A percentile compares a stretch with the other conserved stretches of the same genome.
phyloP scores from a whole-genome alignment of 345 rosid genomes.

The Orychophragmus violaceus region DNA sequence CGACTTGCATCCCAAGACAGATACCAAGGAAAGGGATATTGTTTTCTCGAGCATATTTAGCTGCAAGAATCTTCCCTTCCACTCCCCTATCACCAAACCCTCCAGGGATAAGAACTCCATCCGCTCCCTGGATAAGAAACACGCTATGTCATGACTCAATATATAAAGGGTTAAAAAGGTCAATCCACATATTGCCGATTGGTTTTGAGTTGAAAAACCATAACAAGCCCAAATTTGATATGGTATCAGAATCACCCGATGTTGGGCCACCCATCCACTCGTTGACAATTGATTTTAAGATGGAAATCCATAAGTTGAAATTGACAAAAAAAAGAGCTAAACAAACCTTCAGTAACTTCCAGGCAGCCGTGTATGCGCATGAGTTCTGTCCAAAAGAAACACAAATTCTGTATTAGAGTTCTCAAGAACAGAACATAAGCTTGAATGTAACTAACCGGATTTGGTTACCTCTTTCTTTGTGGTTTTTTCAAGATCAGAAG shows the following conservation, averaged over 20 bases:
- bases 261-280: too few relatives aligned
- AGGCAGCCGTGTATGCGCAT: constrained; percentile 59
- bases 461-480: constrained; percentile 45
- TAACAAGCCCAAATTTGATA: too few relatives aligned
- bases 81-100: constrained; percentile 97
- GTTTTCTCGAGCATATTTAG: constrained; percentile 82
- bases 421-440: background rate
- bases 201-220: too few relatives aligned
- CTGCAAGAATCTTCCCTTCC: constrained; percentile 84
- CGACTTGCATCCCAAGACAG: constrained; percentile 93
- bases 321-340: background rate
- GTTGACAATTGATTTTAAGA: too few relatives aligned
- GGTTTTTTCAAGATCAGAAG: constrained; percentile 68
- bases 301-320: too few relatives aligned
- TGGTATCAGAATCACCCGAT: too few relatives aligned
- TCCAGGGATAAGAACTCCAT: constrained; percentile 92
- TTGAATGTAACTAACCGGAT: constrained; percentile 1
- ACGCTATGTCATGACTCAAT: background rate
- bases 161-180: too few relatives aligned
- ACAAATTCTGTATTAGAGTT: background rate
- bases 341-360: constrained; percentile 72
- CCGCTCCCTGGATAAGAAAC: constrained; percentile 45
- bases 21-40: constrained; percentile 80
- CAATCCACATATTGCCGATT: too few relatives aligned
- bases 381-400: constrained; percentile 34